Conservation (phyloP, 2,329 filamentous ascomycete species). For the Hypoxylon rubiginosum region DNA sequence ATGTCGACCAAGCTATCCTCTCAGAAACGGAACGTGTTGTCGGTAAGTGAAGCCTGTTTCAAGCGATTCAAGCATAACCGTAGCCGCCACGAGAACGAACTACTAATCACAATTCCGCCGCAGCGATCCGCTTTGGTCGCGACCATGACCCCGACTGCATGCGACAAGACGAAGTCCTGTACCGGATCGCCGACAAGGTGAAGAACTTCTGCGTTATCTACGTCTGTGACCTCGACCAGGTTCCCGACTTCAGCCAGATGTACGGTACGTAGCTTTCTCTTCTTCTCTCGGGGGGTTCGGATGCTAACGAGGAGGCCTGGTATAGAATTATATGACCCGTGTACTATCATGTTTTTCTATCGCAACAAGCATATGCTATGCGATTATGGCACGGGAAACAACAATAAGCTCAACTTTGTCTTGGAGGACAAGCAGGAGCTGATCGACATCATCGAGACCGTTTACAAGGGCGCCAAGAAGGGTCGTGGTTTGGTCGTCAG, state of each 20-base stretch:
- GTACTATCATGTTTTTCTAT: constrained; percentile 97
- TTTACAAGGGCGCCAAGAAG: constrained; percentile 99
- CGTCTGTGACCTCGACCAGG: constrained; percentile 90
- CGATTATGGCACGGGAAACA: constrained; percentile 97
- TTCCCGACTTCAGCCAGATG: constrained; percentile 96
- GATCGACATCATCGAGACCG: constrained; percentile 98
- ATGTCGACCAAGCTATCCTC: constrained; percentile 96
- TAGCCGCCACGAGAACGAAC: not conserved
- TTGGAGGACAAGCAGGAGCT: constrained; percentile 98
- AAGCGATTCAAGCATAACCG: constrained; percentile 3
- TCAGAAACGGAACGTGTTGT: constrained; percentile 90
- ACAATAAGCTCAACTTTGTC: constrained; percentile 98
- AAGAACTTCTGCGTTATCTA: constrained; percentile 96
- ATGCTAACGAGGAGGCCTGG: constrained; percentile 9
- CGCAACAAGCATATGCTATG: constrained; percentile 99
- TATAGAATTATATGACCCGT: constrained; percentile 81
- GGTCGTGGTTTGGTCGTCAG: constrained; percentile 95
- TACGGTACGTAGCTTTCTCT: constrained; percentile 68
- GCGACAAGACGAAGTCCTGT: constrained; percentile 90
- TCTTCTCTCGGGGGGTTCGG: constrained; percentile 43
- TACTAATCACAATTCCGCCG: constrained; percentile 1
- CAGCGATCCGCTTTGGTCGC: constrained; percentile 89
- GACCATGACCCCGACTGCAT: constrained; percentile 84
- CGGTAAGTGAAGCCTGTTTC: constrained; percentile 24
- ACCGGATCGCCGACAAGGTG: constrained; percentile 91